Evolutionary conservation across 2,329 filamentous ascomycete genomes (phyloP).

Genomic region (Dendryphion nanum): DNA sequence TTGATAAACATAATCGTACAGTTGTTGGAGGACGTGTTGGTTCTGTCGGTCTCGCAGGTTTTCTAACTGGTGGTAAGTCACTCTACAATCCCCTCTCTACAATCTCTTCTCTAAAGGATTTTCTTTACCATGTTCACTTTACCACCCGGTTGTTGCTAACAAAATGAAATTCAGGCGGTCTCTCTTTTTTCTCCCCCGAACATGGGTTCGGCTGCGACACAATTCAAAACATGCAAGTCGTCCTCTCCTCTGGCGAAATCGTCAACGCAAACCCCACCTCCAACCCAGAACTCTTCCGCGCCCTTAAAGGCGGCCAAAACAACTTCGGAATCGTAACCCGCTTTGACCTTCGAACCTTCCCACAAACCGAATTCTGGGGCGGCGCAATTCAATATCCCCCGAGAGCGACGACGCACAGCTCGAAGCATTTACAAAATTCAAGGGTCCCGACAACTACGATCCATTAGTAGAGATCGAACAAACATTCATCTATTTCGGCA

Average conservation of each 20-base stretch:
- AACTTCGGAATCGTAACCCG: constrained; percentile 46
- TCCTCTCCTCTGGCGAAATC: constrained; percentile 38
- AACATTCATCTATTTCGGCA: constrained; percentile 1
- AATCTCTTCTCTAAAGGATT: too few species aligned
- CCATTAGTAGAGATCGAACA: constrained; percentile 1
- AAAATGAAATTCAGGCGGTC: too few species aligned
- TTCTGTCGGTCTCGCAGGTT: constrained; percentile 28
- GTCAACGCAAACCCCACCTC: constrained; percentile 37
- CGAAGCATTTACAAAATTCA: neutral
- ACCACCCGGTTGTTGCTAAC: too few species aligned
- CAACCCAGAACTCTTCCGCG: constrained; percentile 38
- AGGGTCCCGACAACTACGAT: constrained; percentile 3
- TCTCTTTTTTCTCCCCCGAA: constrained; percentile 32
- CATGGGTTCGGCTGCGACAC: constrained; percentile 34
- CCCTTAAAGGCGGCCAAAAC: constrained; percentile 43
- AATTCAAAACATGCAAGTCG: constrained; percentile 36
- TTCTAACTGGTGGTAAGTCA: constrained; percentile 32
- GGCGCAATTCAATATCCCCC: neutral
- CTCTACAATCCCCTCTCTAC: too few species aligned
- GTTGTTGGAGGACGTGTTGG: constrained; percentile 25
- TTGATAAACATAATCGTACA: constrained; percentile 15
- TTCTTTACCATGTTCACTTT: too few species aligned
- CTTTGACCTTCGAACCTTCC: too few species aligned
- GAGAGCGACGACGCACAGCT: constrained; percentile 1
- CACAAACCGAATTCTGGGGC: constrained; percentile 2